Base-by-base conservation (phyloP, 805 yeast species). In the Tetrapisispora fleetii region DNA sequence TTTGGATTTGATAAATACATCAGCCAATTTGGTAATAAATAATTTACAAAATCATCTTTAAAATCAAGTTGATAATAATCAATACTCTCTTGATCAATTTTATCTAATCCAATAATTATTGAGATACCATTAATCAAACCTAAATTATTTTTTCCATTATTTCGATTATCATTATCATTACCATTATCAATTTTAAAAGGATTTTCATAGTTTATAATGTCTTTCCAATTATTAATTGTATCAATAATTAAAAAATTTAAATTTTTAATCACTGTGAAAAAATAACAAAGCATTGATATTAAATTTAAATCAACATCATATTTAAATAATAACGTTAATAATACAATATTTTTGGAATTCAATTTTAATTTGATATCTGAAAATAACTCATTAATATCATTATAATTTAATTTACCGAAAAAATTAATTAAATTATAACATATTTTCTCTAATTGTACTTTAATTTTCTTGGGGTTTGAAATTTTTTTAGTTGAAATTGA, bases 251-350 rank as follows among this genome's bases (percentile, higher is more conserved):
- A 43, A 22, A 43, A 45, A 11, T 58, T 54, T 5, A 58, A 46
- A 19, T 37, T 33, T 18, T 48, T 50, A 33, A 50, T 52, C 10
- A 56, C 52, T 3, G 62, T 55, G 37, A 57, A 60, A 43, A 52
- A 57, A 8, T 61, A 62, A 43, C 58, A 43, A 19, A 57, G 42
- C 2, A 55, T 48, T 2, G 60, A 58, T 11, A 55, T 50, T 19
- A 54, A n/a, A 30, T 46, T 35, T 3, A 46, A 14, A 19, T 22
- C 44, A 7, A 45, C 45, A 43, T 8, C 19, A 13, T 32, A 41
- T 39, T 17, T 22, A 8, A 37, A n/a, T 11, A 22, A 19, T 19
- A 55, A 41, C 4, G 19, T 18, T 30, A 41, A 32, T 32, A 27
- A 41, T 3, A 19, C 19, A 21, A 4, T 38, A 6, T 38, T 21